Conservation (phyloP, 2,329 filamentous ascomycete genomes). For the Penicillium thymicola region DNA sequence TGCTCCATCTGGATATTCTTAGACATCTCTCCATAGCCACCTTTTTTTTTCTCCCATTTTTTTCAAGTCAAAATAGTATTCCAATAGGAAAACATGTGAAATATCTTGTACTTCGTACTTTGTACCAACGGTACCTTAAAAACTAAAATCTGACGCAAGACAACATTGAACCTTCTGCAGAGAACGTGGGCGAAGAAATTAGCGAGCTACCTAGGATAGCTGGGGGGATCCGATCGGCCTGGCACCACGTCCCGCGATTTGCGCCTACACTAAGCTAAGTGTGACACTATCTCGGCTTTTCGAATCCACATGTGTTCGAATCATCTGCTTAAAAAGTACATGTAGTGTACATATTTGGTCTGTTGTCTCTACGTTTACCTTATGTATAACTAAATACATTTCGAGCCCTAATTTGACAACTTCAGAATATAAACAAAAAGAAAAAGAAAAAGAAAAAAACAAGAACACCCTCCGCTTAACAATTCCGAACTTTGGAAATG, state of each 20-base stretch:
- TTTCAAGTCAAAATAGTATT: neutral
- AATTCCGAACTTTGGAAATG: neutral
- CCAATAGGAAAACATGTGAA: neutral
- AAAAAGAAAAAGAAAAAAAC: neutral
- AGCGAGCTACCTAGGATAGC: neutral
- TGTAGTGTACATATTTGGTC: neutral
- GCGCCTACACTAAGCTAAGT: neutral
- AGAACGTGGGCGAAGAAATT: neutral
- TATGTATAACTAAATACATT: too few species aligned
- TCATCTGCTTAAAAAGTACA: neutral
- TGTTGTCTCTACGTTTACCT: too few species aligned
- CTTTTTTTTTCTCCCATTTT: neutral
- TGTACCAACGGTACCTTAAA: neutral
- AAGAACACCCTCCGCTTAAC: neutral
- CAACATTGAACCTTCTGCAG: neutral
- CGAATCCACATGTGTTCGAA: neutral
- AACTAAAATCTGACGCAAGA: neutral
- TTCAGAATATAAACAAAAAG: neutral
- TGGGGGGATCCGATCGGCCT: conserved; percentile 1
- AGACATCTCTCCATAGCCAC: conserved; percentile 5
- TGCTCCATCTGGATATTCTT: conserved; percentile 9
- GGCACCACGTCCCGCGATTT: neutral
- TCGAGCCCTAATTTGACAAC: neutral
- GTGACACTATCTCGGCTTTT: neutral
- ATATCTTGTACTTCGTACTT: neutral